Conservation (phyloP, 306 rosid species). For the Sphenostylis stenocarpa region DNA sequence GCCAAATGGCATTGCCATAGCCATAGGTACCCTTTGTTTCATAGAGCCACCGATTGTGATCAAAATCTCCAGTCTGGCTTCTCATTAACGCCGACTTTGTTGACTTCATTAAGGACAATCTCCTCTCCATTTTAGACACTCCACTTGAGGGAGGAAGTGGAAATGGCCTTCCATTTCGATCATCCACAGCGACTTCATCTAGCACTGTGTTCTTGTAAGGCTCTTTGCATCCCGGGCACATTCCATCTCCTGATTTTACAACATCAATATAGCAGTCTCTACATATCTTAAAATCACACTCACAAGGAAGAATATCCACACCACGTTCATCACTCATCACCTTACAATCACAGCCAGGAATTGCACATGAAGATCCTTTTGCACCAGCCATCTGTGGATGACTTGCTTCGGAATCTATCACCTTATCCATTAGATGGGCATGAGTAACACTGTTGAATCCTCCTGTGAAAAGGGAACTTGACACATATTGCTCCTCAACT, state of each 20-base stretch:
- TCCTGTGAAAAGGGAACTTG: conserved; percentile 85
- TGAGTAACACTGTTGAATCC: conserved; percentile 87
- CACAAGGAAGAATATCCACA: conserved; percentile 89
- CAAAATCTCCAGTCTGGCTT: conserved; percentile 94
- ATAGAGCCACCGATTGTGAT: conserved; percentile 90
- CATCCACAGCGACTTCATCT: conserved; percentile 71
- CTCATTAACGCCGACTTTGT: conserved; percentile 77
- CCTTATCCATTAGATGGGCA: conserved; percentile 97
- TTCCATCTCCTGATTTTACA: conserved; percentile 74
- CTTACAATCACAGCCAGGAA: conserved; percentile 93
- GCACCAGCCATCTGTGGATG: conserved; percentile 99
- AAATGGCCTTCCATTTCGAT: conserved; percentile 59
- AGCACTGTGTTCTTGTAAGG: conserved; percentile 77
- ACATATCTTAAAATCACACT: conserved; percentile 94
- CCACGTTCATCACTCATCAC: conserved; percentile 94
- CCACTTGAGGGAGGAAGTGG: conserved; percentile 71
- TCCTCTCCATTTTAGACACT: conserved; percentile 86
- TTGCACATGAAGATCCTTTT: conserved; percentile 82
- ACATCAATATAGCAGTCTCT: conserved; percentile 92
- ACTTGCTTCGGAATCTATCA: conserved; percentile 77
- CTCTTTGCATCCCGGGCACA: conserved; percentile 93
- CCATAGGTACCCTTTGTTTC: conserved; percentile 97
- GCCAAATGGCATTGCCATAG: conserved; percentile 97
- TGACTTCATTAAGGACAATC: conserved; percentile 86
- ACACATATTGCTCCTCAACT: conserved; percentile 94